Percentiles rank a stretch among this genome's conserved stretches.
Evolutionary conservation across 164 flowering plant genomes (phyloP).

Genomic region (Magnolia officinalis): DNA sequence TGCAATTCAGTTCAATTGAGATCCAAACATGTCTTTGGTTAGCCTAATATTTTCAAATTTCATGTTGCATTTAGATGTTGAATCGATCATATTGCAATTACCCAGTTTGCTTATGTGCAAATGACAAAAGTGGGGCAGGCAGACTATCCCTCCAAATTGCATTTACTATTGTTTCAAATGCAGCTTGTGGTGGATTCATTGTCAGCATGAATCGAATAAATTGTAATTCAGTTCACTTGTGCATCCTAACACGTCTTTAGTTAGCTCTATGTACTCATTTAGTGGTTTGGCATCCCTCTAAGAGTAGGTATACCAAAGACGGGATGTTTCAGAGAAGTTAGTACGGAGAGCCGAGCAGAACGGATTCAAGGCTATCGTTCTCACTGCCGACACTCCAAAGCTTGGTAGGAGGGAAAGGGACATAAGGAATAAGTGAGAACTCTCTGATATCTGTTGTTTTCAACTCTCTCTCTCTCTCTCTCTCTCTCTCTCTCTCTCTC

Average conservation of each 20-base stretch:
- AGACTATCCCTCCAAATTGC: no score
- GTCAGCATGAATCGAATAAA: no score
- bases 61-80: no score
- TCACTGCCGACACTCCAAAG: conserved; percentile 70
- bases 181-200: no score
- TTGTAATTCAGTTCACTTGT: neutral
- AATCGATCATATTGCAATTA: no score
- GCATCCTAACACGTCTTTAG: neutral
- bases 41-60: no score
- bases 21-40: no score
- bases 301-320: conserved; percentile 54
- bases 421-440: conserved; percentile 60
- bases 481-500: no score
- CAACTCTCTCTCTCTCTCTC: neutral
- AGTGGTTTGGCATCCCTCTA: conserved; percentile 1
- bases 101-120: no score
- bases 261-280: neutral
- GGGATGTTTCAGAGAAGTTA: conserved; percentile 59
- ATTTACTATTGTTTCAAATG: no score
- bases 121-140: no score
- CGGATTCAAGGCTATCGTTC: conserved; percentile 77
- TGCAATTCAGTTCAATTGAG: no score
- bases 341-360: conserved; percentile 77
- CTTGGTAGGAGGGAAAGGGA: conserved; percentile 83
- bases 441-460: neutral